Evolutionary conservation across 2,329 filamentous ascomycete genomes (phyloP), one percentile per base, ranked within the genome.

Genomic region (Ceratocystis lukuohia): DNA sequence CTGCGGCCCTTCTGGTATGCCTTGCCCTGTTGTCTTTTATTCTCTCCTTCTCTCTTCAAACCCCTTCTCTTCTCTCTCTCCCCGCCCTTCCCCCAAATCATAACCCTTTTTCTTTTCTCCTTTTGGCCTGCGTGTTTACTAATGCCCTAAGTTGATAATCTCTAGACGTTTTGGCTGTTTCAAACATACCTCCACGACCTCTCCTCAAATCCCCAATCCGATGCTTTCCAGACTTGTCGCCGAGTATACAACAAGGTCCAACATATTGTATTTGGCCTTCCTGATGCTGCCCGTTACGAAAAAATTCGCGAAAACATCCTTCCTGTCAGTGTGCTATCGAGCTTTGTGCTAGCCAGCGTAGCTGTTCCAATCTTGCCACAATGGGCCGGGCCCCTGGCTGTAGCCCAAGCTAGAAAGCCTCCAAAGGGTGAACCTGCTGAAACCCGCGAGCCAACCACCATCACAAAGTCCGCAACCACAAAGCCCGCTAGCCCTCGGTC

Each of bases 231-330:
- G 76, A 93, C 88, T 62, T 93, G 89, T 73, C 84, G 88, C 68
- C 81, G 90, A 72, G 85, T 94, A 71, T 93, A 92, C 78, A 94
- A 94, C 77, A 91, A 90, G 76, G 88, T 94, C 48, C 89, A 94
- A 76, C 86, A 90, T 75, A 90, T 94, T 71, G 89, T 94, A 30
- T 94, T 94, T 74, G 89, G 89, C 22, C 80, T 88, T 28, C 81
- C 86, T 44, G 89, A 93, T 72, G 80, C 82, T 30, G 80, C 80
- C 68, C 82, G 85, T 67, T 80, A 85, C 70, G 88, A 91, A 71
- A 88, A 87, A 77, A 91, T 94, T 74, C 87, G 85, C 73, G 89
- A 93, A 75, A 94, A 94, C 74, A 81, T 88, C 5, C 75, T 93
- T 48, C 89, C 89, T 6, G 88, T 93, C 65, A 89, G 88, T 5